Evolutionary conservation across 1,139 yeast genomes (phyloP).

Genomic region (Entelexis paramagnoliae): DNA sequence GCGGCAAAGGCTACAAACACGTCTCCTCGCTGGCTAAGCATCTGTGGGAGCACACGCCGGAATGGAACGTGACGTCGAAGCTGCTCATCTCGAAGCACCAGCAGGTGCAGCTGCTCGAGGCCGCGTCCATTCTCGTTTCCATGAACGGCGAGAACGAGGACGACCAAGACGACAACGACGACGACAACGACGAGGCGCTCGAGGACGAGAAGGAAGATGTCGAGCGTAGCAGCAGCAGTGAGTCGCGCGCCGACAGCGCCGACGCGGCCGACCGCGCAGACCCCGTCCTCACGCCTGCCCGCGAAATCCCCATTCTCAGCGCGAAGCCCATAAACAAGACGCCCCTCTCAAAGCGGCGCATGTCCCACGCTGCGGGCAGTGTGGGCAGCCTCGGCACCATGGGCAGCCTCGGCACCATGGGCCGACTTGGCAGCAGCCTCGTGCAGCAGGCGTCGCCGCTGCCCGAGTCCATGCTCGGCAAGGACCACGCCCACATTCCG

Average conservation of each 20-base stretch:
- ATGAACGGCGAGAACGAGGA: conserved; percentile 47
- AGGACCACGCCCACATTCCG: conserved; percentile 17
- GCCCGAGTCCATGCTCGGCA: conserved; percentile 22
- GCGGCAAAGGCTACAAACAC: conserved; percentile 85
- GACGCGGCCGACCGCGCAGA: background rate
- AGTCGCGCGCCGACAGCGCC: background rate
- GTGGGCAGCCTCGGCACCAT: conserved; percentile 7
- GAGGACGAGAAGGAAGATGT: background rate
- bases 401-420: conserved; percentile 8
- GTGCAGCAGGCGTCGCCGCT: conserved; percentile 24
- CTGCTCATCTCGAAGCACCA: conserved; percentile 78
- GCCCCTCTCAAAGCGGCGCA: conserved; percentile 13
- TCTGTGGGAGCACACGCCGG: conserved; percentile 84
- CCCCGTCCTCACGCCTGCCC: conserved; percentile 16
- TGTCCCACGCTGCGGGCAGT: conserved; percentile 11
- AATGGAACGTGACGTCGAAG: conserved; percentile 79
- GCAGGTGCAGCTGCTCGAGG: conserved; percentile 79
- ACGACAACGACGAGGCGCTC: background rate
- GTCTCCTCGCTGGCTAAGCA: conserved; percentile 67
- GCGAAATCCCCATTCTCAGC: conserved; percentile 23
- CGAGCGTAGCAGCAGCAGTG: background rate
- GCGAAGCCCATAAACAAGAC: conserved; percentile 22
- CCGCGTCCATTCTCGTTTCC: conserved; percentile 75
- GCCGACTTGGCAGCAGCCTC: conserved; percentile 13
- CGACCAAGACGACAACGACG: conserved; percentile 2